Conservation (phyloP, 139 green algal genomes). For the Chlorella sp. region DNA sequence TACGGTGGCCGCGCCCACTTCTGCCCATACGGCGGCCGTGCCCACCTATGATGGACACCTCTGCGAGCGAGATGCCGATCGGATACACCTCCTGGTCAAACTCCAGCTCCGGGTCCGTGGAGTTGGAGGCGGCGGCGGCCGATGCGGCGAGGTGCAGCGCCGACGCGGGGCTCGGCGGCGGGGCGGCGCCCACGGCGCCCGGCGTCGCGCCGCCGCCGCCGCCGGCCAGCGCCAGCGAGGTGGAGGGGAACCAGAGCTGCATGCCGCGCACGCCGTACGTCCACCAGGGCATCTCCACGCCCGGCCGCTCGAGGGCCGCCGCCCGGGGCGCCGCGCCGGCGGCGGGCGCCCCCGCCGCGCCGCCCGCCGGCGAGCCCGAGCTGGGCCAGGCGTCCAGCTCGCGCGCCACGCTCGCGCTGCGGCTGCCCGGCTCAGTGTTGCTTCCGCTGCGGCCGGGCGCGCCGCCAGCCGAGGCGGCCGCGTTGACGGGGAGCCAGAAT, state of each 20-base stretch:
- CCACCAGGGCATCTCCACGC: slow-evolving; percentile 94
- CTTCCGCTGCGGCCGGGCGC: slow-evolving; percentile 1
- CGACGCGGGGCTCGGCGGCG: neutral
- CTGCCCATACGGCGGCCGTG: too few species aligned
- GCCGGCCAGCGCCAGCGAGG: slow-evolving; percentile 43
- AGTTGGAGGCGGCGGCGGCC: slow-evolving; percentile 22
- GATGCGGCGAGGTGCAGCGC: slow-evolving; percentile 14
- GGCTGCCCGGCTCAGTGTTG: neutral
- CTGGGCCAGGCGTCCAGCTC: neutral
- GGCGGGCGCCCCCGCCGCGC: neutral
- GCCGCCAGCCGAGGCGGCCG: neutral
- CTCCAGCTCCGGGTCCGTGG: slow-evolving; percentile 91
- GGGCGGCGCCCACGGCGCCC: too few species aligned
- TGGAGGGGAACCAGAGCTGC: slow-evolving; percentile 90
- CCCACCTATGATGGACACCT: slow-evolving; percentile 83
- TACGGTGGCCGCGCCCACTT: too few species aligned
- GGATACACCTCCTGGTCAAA: slow-evolving; percentile 97
- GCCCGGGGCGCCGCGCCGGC: neutral
- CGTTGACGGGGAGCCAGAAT: slow-evolving; percentile 69
- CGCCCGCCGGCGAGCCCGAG: neutral
- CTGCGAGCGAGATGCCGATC: slow-evolving; percentile 84
- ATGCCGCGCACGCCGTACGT: slow-evolving; percentile 90
- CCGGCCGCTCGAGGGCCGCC: neutral
- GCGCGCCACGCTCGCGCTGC: neutral
- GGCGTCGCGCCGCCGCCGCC: too few species aligned